A percentile compares a stretch with the other conserved stretches of the same genome.
Conservation (phyloP, 345 rosid species). For the Garcia nutans region DNA sequence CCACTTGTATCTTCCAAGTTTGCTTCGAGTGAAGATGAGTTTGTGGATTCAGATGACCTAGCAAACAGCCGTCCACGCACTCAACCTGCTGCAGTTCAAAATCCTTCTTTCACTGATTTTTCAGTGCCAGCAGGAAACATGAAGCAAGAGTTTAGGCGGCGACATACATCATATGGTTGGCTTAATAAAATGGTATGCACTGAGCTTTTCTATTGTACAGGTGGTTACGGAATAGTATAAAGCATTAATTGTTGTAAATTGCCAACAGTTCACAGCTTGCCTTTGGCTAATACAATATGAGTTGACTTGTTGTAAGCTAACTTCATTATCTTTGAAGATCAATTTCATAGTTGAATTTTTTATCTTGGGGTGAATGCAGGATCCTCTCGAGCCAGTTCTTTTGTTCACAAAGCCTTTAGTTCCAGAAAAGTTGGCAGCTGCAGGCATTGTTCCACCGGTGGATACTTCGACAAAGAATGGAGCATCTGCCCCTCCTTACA, state of each 20-base stretch:
- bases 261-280: background rate
- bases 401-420: slow-evolving; percentile 88
- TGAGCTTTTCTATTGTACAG: slow-evolving; percentile 1
- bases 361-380: slow-evolving; percentile 47
- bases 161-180: slow-evolving; percentile 64
- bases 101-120: slow-evolving; percentile 47
- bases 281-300: background rate
- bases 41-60: slow-evolving; percentile 81
- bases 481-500: slow-evolving; percentile 34
- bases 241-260: background rate
- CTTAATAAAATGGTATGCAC: slow-evolving; percentile 70
- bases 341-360: slow-evolving; percentile 2
- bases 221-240: background rate
- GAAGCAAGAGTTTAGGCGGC: slow-evolving; percentile 75
- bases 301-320: background rate
- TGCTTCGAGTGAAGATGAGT: slow-evolving; percentile 86
- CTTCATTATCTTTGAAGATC: background rate
- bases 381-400: slow-evolving; percentile 83
- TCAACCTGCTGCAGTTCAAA: slow-evolving; percentile 45
- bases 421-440: slow-evolving; percentile 83
- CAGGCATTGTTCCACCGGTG: slow-evolving; percentile 78
- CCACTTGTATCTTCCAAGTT: slow-evolving; percentile 58
- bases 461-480: slow-evolving; percentile 45
- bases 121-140: slow-evolving; percentile 46
- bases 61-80: slow-evolving; percentile 52